A percentile compares a stretch with the other conserved stretches of the same genome.
These are phyloP conservation scores for Chaetothyriales sp. DNA, from an alignment of 2,329 filamentous ascomycete species.

Conservation along the genomic window DNA sequence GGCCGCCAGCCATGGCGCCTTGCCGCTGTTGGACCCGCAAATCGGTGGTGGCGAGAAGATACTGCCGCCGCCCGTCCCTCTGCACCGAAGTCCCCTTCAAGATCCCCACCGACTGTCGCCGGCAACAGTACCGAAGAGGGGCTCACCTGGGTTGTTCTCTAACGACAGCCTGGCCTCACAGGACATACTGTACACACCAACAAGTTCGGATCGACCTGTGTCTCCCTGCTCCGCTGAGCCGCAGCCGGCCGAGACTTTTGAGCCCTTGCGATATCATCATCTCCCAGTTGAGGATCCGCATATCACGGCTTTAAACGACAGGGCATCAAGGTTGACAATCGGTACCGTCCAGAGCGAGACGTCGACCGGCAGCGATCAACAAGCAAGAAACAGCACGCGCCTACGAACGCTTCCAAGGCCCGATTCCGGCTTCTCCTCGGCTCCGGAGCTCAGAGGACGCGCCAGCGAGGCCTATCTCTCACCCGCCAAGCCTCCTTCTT, in stretches of 20 bases:
- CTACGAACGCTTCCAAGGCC: constrained; percentile 53
- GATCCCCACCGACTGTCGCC: neutral
- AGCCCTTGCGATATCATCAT: constrained; percentile 40
- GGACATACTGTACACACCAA: neutral
- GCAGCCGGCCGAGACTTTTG: constrained; percentile 26
- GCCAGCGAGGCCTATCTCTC: constrained; percentile 41
- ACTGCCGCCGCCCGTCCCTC: neutral
- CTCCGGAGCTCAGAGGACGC: constrained; percentile 58
- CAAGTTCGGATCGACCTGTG: constrained; percentile 15
- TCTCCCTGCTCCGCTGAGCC: constrained; percentile 10
- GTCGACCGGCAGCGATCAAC: constrained; percentile 33
- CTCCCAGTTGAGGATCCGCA: constrained; percentile 29
- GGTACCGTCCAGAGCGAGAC: constrained; percentile 20
- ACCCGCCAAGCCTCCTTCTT: constrained; percentile 37
- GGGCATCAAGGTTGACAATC: constrained; percentile 19
- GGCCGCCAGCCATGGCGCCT: neutral
- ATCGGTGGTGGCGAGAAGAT: neutral
- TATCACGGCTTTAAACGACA: constrained; percentile 13
- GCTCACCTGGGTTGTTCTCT: neutral
- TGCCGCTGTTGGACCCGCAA: neutral
- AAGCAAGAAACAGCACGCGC: constrained; percentile 33
- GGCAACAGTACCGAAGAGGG: neutral
- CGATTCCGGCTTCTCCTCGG: constrained; percentile 60
- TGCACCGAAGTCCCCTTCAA: neutral
- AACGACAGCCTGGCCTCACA: neutral